Conservation (phyloP, 2,329 filamentous ascomycete species). For the Stachybotrys chlorohalonatus region DNA sequence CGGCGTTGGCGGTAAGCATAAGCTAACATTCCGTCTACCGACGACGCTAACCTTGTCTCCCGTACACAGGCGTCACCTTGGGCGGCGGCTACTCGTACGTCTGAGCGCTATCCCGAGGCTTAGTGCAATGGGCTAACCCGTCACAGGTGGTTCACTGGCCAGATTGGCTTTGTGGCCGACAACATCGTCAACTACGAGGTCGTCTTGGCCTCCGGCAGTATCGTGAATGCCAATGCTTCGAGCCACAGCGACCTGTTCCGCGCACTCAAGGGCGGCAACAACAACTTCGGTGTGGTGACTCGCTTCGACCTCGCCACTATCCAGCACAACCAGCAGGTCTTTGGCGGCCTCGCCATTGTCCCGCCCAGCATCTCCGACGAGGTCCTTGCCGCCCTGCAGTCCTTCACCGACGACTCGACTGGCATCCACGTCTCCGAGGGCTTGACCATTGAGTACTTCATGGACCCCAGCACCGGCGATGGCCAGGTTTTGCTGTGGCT, state of each 20-base stretch:
- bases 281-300: constrained; percentile 12
- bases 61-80: not conserved
- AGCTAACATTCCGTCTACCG: not conserved
- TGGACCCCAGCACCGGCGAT: constrained; percentile 5
- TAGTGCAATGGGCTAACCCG: constrained; percentile 30
- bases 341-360: constrained; percentile 30
- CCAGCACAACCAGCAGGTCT: constrained; percentile 3
- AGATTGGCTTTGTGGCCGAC: constrained; percentile 37
- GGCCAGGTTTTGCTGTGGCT: constrained; percentile 7
- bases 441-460: constrained; percentile 12
- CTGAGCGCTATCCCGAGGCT: not conserved
- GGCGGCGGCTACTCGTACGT: not conserved
- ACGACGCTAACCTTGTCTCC: not conserved
- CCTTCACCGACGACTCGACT: not conserved
- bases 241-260: constrained; percentile 57
- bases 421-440: constrained; percentile 6
- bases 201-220: constrained; percentile 33
- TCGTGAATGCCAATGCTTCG: constrained; percentile 62
- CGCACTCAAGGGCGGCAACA: constrained; percentile 7
- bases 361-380: constrained; percentile 6
- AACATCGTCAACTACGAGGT: constrained; percentile 35
- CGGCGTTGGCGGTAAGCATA: not conserved
- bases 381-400: not conserved
- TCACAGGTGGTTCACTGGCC: constrained; percentile 21
- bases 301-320: constrained; percentile 7